Evolutionary conservation across 306 rosid species (phyloP).

Genomic region (Benincasa hispida): DNA sequence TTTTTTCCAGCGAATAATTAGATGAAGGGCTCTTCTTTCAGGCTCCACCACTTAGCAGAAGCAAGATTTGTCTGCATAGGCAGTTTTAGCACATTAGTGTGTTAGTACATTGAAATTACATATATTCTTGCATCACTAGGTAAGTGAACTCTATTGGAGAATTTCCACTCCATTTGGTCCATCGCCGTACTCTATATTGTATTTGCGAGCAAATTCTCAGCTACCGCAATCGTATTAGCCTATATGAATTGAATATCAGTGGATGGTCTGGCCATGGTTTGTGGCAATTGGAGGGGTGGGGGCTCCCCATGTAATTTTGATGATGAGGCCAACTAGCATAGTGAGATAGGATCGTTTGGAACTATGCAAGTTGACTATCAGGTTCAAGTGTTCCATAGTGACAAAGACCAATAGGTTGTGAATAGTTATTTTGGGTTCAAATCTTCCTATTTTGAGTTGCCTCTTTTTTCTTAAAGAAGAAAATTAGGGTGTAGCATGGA

Average conservation of each 20-base stretch:
- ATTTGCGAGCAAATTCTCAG: background rate
- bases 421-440: background rate
- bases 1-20: background rate
- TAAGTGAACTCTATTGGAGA: background rate
- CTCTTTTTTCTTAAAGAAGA: background rate
- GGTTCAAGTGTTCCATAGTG: background rate
- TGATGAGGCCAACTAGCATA: background rate
- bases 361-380: background rate
- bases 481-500: background rate
- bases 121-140: background rate
- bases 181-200: background rate
- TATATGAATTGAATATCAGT: background rate
- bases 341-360: background rate
- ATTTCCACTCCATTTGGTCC: background rate
- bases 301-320: background rate
- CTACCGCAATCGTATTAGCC: background rate
- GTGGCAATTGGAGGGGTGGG: background rate
- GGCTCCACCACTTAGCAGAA: background rate
- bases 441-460: background rate
- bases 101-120: background rate
- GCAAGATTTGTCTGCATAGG: slow-evolving; percentile 4
- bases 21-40: background rate
- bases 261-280: background rate
- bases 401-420: background rate
- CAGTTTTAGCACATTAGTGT: background rate